phyloP scores from a whole-genome alignment of 2,329 filamentous ascomycete genomes.

The Xylaria multiplex region DNA sequence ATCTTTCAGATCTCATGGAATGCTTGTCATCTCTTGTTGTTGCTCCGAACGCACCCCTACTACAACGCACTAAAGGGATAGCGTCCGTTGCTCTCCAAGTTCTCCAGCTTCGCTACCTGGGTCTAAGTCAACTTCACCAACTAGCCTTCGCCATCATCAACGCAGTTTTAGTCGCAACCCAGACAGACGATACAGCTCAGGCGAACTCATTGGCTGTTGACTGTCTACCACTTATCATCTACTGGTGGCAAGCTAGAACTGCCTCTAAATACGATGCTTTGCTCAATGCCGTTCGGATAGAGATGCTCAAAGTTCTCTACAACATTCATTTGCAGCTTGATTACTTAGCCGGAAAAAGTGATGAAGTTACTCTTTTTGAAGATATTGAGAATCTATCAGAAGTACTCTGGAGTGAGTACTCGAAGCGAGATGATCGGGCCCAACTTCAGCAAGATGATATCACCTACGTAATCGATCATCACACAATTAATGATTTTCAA shows the following conservation, averaged over 20 bases:
- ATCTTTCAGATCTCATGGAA: slow-evolving; percentile 67
- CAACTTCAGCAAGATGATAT: slow-evolving; percentile 83
- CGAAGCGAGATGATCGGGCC: slow-evolving; percentile 73
- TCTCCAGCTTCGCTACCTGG: slow-evolving; percentile 67
- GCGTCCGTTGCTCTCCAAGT: slow-evolving; percentile 67
- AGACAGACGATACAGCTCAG: slow-evolving; percentile 74
- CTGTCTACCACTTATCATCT: slow-evolving; percentile 75
- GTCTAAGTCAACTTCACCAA: slow-evolving; percentile 72
- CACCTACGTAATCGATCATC: slow-evolving; percentile 61
- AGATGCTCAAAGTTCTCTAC: slow-evolving; percentile 79
- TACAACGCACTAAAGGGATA: slow-evolving; percentile 65
- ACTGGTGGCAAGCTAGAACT: slow-evolving; percentile 81
- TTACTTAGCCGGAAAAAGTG: slow-evolving; percentile 59
- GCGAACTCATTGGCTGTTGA: slow-evolving; percentile 68
- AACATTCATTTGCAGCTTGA: slow-evolving; percentile 72
- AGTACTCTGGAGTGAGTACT: slow-evolving; percentile 81
- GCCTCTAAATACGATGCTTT: slow-evolving; percentile 66
- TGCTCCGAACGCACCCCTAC: slow-evolving; percentile 74
- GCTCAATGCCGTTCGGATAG: slow-evolving; percentile 74
- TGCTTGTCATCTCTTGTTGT: slow-evolving; percentile 73
- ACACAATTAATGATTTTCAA: slow-evolving; percentile 57
- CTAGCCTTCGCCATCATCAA: slow-evolving; percentile 82
- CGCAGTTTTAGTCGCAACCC: slow-evolving; percentile 69
- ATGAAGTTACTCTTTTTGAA: slow-evolving; percentile 53
- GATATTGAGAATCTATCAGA: slow-evolving; percentile 74